These are phyloP conservation scores for Fusarium sp. DNA, from an alignment of 2,329 filamentous ascomycete genomes.

Conservation along the genomic window DNA sequence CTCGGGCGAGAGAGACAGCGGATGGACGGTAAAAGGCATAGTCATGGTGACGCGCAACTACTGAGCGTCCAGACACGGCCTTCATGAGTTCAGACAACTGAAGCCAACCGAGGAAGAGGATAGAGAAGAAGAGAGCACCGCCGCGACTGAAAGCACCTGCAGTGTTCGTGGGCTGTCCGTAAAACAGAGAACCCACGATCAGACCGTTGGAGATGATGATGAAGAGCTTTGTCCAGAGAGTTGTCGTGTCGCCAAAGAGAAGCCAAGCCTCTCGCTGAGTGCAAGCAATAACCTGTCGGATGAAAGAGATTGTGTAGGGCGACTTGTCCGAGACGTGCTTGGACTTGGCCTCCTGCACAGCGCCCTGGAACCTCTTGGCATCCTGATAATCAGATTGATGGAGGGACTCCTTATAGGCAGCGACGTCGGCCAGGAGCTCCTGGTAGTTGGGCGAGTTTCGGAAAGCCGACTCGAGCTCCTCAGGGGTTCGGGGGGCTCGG, in stretches of 20 bases:
- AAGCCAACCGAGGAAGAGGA: slow-evolving; percentile 70
- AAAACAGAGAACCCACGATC: slow-evolving; percentile 84
- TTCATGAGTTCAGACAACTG: slow-evolving; percentile 83
- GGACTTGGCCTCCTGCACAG: slow-evolving; percentile 78
- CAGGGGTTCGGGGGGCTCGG: slow-evolving; percentile 74
- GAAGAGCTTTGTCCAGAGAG: slow-evolving; percentile 82
- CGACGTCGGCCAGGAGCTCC: slow-evolving; percentile 69
- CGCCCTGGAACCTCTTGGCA: slow-evolving; percentile 73
- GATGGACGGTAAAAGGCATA: slow-evolving; percentile 66
- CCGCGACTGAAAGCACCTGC: slow-evolving; percentile 70
- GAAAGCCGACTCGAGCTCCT: slow-evolving; percentile 76
- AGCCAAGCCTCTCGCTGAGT: slow-evolving; percentile 83
- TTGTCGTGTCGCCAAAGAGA: slow-evolving; percentile 78
- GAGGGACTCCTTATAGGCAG: slow-evolving; percentile 58
- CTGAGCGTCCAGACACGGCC: slow-evolving; percentile 76
- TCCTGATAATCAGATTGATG: slow-evolving; percentile 68
- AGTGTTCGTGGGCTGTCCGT: slow-evolving; percentile 71
- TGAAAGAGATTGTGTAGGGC: slow-evolving; percentile 81
- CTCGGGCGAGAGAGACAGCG: slow-evolving; percentile 66
- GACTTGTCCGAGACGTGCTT: slow-evolving; percentile 75
- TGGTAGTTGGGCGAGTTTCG: slow-evolving; percentile 70
- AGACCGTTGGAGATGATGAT: slow-evolving; percentile 80
- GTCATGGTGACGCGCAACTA: slow-evolving; percentile 62
- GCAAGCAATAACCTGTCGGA: slow-evolving; percentile 75
- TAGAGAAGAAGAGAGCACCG: slow-evolving; percentile 61